Base-by-base conservation (phyloP, 2,329 filamentous ascomycete species). In the Albifimbria verrucaria region DNA sequence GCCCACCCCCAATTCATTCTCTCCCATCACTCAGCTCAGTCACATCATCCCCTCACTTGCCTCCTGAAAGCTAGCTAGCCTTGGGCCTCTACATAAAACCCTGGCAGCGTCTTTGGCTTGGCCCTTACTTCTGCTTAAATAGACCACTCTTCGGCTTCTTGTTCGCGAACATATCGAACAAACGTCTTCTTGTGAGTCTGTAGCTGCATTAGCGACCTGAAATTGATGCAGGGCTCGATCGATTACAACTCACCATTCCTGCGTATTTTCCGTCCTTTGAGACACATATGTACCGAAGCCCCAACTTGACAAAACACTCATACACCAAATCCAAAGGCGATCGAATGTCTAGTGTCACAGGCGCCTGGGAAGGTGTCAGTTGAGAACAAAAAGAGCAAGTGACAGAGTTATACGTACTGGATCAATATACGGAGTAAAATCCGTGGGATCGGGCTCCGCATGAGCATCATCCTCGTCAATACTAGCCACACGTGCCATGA, bases 241-340 rank as follows among this genome's bases (percentile, higher is more conserved):
- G 48, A 23, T 4, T 32, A 50, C 42, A 15, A 75, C 85, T 75
- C 70, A 96, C 91, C 78, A 99, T 82, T 57, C 94, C 94, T 2
- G 89, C 89, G 72, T 90, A 99, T 56, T 84, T 85, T 22, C 94
- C 94, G 59, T 96, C 86, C 52, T 82, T 83, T 23, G 94, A 75
- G 4, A 97, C 92, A 67, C 94, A 97, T 48, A 99, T 88, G 70
- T 96, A 97, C 56, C 94, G 80, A 59, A 99, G 72, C 2, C 94
- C 94, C 9, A 99, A 78, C 72, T 99, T 99, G 49, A 90, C 89
- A 68, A 97, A 99, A 64, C 92, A 93, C 68, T 99, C 94, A 64
- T 96, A 97, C 4, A 97, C 94, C 39, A 99, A 75, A 67, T 97
- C 92, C 83, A 97, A 92, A 0, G 94, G 90, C 1, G 89, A 94